phyloP scores from a whole-genome alignment of 805 yeast species.

The Wickerhamomyces subpelliculosus region DNA sequence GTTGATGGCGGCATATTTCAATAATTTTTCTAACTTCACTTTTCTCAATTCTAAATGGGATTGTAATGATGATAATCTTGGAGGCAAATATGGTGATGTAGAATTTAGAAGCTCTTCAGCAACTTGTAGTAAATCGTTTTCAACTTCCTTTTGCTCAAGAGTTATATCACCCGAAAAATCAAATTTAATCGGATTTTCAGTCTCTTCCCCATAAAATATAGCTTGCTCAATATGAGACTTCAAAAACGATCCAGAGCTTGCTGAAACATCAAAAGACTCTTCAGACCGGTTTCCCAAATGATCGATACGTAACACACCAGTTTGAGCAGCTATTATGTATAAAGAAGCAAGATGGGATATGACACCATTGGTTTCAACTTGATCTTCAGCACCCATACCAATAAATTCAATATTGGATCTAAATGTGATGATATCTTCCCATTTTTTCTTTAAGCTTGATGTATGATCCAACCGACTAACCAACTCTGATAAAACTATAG shows the following conservation, averaged over 20 bases:
- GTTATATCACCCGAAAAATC: slow-evolving; percentile 37
- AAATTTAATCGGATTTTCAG: slow-evolving; percentile 42
- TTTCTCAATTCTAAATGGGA: slow-evolving; percentile 47
- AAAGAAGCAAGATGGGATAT: slow-evolving; percentile 36
- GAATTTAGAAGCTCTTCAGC: slow-evolving; percentile 52
- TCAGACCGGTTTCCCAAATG: slow-evolving; percentile 24
- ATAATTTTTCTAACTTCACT: slow-evolving; percentile 35
- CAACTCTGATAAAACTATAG: slow-evolving; percentile 62
- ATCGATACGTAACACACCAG: slow-evolving; percentile 60
- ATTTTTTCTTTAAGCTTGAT: slow-evolving; percentile 37
- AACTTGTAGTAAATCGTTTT: slow-evolving; percentile 43
- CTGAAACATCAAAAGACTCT: slow-evolving; percentile 14
- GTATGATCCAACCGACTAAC: slow-evolving; percentile 29
- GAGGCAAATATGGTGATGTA: slow-evolving; percentile 49
- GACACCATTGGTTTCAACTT: slow-evolving; percentile 17
- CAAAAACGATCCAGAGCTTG: slow-evolving; percentile 31
- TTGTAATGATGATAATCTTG: slow-evolving; percentile 40
- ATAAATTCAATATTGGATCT: slow-evolving; percentile 44
- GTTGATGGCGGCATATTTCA: slow-evolving; percentile 38
- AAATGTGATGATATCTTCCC: slow-evolving; percentile 77
- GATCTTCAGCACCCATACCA: slow-evolving; percentile 51
- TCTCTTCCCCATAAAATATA: slow-evolving; percentile 47
- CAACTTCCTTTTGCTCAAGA: slow-evolving; percentile 38
- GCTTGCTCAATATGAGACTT: slow-evolving; percentile 83
- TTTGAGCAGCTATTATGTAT: slow-evolving; percentile 40